Conservation (phyloP, 2,329 filamentous ascomycete genomes). For the Diaporthe sp. region DNA sequence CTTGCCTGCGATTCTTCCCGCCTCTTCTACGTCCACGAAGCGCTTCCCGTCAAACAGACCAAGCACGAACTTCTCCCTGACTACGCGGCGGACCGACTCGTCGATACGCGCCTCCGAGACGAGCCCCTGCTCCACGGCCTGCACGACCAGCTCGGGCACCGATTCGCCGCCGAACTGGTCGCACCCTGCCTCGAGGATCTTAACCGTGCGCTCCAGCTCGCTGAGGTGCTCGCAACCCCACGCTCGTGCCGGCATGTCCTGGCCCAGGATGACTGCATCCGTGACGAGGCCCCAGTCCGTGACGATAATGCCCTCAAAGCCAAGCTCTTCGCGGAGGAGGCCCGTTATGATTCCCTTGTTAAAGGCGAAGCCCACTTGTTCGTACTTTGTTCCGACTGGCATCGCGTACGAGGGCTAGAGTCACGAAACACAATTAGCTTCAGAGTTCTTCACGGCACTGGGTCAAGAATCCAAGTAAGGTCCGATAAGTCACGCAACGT, state of each 20-base stretch:
- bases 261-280: conserved; percentile 55
- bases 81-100: conserved; percentile 58
- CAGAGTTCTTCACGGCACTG: neutral
- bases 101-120: conserved; percentile 60
- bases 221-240: conserved; percentile 64
- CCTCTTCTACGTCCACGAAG: conserved; percentile 60
- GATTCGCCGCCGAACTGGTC: conserved; percentile 67
- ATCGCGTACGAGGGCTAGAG: conserved; percentile 39
- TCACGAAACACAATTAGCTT: neutral
- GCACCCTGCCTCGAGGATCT: conserved; percentile 63
- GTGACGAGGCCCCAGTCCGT: conserved; percentile 68
- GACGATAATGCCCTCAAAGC: conserved; percentile 65
- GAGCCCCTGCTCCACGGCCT: conserved; percentile 58
- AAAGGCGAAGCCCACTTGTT: conserved; percentile 64
- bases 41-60: conserved; percentile 67
- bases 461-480: neutral
- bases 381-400: conserved; percentile 60
- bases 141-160: conserved; percentile 61
- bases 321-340: conserved; percentile 60
- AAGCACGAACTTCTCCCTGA: conserved; percentile 64
- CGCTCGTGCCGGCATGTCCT: conserved; percentile 61
- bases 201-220: conserved; percentile 56
- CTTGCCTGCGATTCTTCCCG: conserved; percentile 58
- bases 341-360: conserved; percentile 65
- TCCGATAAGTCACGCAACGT: neutral